Base-by-base conservation (phyloP, 2,329 filamentous ascomycete species). In the Curvularia spicifera region DNA sequence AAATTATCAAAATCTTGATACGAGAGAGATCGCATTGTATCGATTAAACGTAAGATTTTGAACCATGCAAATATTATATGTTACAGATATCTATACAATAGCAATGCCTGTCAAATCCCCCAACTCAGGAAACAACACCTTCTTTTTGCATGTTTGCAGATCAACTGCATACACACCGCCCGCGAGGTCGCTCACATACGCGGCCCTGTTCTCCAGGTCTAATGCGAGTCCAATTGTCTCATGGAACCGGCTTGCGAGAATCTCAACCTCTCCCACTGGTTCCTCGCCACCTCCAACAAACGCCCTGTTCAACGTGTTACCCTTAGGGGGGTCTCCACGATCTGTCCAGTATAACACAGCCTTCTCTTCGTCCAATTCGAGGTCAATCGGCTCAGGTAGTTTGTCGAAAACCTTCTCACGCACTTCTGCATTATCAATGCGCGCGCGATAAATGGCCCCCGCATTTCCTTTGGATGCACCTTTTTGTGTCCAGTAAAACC, bases 401-500 rank as follows among this genome's bases (percentile, higher is more conserved):
- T 20, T 22, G 2, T 46, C 44, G 7, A 46, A 33, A 20, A 46
- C 9, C 44, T 31, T 46, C n/a, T 46, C 26, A 4, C 28, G 26
- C 28, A 46, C 28, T 8, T 20, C 28, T 15, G 44, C 9, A 8
- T 46, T 20, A 7, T 46, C 44, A 9, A 46, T 46, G 28, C 44
- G 44, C 10, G 44, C 44, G 5, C 44, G 44, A 15, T 31, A 46
- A 31, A 46, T 46, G 28, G 44, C n/a, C 12, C 44, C 44, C 1
- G 44, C 44, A 15, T 46, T 46, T 33, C 44, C 44, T 18, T 46
- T 46, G 10, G 44, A 46, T 4, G 44, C 28, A 18, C 44, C 44
- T 28, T 46, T 46, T n/a, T 46, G 44, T 10, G 44, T 46, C 44
- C 44, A 46, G 44, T 46, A 46, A 28, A 46, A 33, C 44, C 44